Conservation (phyloP, 768 basidiomycete species). For the Aureoboletus auriporus region DNA sequence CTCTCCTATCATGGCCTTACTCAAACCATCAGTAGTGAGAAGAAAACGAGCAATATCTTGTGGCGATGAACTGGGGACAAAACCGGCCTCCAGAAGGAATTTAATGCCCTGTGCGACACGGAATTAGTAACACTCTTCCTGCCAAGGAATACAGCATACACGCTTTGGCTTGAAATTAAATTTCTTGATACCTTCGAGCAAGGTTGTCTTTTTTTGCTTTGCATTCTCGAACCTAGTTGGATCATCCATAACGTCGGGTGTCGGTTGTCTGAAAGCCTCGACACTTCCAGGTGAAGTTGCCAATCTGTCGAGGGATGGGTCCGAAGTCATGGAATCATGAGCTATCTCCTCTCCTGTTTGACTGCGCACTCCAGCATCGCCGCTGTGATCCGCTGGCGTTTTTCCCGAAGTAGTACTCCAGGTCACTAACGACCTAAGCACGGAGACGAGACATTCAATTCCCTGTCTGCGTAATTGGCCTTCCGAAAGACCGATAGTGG, state of each 20-base stretch:
- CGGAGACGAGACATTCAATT: constrained; percentile 90
- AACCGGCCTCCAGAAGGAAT: constrained; percentile 84
- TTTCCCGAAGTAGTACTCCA: constrained; percentile 70
- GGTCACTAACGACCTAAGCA: constrained; percentile 83
- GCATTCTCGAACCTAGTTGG: constrained; percentile 91
- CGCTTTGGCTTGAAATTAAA: constrained; percentile 99
- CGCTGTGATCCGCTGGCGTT: constrained; percentile 28
- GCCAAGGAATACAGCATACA: constrained; percentile 41
- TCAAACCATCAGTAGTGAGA: constrained; percentile 85
- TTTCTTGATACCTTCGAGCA: constrained; percentile 93
- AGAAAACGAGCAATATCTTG: constrained; percentile 83
- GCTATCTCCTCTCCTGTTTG: constrained; percentile 50
- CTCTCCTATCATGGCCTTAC: constrained; percentile 95
- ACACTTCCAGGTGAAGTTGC: constrained; percentile 43
- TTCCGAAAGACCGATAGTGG: constrained; percentile 71
- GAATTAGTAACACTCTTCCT: not conserved
- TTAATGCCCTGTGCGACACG: constrained; percentile 64
- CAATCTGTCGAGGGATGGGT: constrained; percentile 53
- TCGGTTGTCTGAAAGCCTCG: constrained; percentile 60
- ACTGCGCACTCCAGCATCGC: constrained; percentile 42
- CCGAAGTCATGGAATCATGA: constrained; percentile 50
- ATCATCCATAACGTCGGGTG: constrained; percentile 84
- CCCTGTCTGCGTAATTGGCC: constrained; percentile 82
- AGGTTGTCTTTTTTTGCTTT: constrained; percentile 92
- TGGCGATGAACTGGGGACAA: constrained; percentile 71